These are phyloP conservation scores for Nannochloropsis gaditana DNA, from an alignment of 108 stramenopile genomes.

Conservation along the genomic window DNA sequence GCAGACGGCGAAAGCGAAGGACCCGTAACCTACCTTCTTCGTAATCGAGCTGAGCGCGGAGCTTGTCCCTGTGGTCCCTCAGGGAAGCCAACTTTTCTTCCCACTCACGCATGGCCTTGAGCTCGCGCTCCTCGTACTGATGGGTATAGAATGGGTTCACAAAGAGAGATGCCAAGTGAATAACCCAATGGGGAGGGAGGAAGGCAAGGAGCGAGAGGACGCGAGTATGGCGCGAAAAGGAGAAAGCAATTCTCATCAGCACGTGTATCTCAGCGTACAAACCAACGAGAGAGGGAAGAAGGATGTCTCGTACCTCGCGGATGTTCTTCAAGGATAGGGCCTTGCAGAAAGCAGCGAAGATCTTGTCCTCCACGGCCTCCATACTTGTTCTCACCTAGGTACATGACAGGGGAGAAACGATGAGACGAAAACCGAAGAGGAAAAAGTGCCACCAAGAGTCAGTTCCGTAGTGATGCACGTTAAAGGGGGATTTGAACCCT, in stretches of 20 bases:
- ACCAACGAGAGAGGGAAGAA: neutral
- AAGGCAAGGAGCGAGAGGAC: neutral
- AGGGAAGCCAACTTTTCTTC: conserved; percentile 40
- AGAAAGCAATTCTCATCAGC: neutral
- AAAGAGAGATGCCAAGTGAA: neutral
- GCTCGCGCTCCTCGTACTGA: conserved; percentile 47
- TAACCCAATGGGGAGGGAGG: neutral
- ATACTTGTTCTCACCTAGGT: neutral
- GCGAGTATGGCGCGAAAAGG: neutral
- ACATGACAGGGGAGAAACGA: neutral
- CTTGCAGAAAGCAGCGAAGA: conserved; percentile 22
- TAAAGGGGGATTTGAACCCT: neutral
- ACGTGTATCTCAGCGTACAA: no score
- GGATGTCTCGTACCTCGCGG: conserved; percentile 1
- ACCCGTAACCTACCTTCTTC: neutral
- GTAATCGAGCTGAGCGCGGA: conserved; percentile 28
- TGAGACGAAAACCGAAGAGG: neutral
- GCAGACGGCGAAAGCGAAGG: neutral
- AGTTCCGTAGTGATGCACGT: no score
- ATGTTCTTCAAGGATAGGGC: neutral
- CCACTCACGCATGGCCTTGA: conserved; percentile 45
- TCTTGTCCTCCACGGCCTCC: neutral
- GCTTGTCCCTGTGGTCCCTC: conserved; percentile 38
- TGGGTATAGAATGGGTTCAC: neutral
- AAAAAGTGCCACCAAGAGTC: no score